A percentile compares a stretch with the other conserved stretches of the same genome.
Evolutionary conservation across 2,329 filamentous ascomycete genomes (phyloP).

Genomic region (Ophidiomyces ophidiicola): DNA sequence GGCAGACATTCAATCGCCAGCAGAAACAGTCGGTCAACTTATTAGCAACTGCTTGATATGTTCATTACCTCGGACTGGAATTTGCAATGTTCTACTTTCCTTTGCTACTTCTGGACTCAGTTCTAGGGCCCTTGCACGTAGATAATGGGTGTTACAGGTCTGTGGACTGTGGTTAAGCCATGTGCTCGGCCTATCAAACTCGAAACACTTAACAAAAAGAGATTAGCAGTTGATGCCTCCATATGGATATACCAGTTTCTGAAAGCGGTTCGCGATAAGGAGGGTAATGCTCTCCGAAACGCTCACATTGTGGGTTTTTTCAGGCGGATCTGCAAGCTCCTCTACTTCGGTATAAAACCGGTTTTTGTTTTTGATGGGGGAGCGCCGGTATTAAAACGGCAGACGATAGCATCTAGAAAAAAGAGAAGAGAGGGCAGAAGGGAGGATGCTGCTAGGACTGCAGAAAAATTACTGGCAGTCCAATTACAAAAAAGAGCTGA

Average conservation of each 20-base stretch:
- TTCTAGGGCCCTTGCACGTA: background rate
- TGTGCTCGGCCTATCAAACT: constrained; percentile 93
- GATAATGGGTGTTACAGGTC: constrained; percentile 87
- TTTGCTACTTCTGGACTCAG: background rate
- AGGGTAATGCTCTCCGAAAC: constrained; percentile 91
- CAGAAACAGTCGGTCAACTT: too few relatives aligned
- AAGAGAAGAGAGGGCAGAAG: constrained; percentile 71
- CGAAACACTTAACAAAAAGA: constrained; percentile 89
- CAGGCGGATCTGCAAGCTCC: constrained; percentile 89
- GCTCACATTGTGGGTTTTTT: constrained; percentile 97
- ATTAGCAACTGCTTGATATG: background rate
- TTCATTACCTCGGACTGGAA: background rate
- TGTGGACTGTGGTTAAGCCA: constrained; percentile 92
- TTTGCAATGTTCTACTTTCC: background rate
- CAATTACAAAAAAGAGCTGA: constrained; percentile 88
- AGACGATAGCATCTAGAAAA: constrained; percentile 73
- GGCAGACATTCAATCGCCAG: too few relatives aligned
- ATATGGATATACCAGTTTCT: constrained; percentile 99
- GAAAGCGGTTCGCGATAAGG: constrained; percentile 96
- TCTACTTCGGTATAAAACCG: constrained; percentile 91
- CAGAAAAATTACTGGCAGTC: constrained; percentile 78
- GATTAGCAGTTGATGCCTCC: constrained; percentile 90
- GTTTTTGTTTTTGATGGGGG: constrained; percentile 98
- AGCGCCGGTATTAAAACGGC: constrained; percentile 76
- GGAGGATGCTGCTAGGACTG: constrained; percentile 85